Conservation (phyloP, 2,329 filamentous ascomycete species). For the Colletotrichum viniferum region DNA sequence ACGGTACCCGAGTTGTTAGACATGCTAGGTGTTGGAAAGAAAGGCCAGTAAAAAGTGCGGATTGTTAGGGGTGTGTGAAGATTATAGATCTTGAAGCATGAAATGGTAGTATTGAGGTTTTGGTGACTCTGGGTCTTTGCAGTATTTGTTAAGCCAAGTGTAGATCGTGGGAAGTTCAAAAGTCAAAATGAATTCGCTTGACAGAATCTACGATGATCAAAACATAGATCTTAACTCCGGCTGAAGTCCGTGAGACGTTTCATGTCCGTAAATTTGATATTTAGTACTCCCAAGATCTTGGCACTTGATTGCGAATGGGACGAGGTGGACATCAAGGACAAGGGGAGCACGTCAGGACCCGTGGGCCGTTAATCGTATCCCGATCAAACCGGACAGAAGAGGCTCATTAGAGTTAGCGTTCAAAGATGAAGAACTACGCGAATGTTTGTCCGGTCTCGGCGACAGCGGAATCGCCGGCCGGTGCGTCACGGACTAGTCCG, state of each 20-base stretch:
- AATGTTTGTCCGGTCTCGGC: background rate
- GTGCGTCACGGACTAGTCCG: background rate
- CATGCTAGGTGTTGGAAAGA: background rate
- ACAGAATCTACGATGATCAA: background rate
- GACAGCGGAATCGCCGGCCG: background rate
- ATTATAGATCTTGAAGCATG: background rate
- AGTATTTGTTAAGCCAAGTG: background rate
- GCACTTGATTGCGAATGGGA: background rate
- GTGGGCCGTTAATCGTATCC: rapidly evolving
- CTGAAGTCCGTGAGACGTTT: background rate
- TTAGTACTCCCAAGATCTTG: background rate
- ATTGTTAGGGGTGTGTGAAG: background rate
- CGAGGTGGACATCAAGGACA: background rate
- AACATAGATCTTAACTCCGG: background rate
- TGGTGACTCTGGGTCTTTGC: background rate
- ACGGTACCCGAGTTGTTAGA: background rate
- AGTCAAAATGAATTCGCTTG: background rate
- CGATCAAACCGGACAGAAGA: background rate
- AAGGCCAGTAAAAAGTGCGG: no score
- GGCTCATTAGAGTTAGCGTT: background rate
- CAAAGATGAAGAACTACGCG: background rate
- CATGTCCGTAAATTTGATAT: background rate
- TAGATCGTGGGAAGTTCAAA: background rate
- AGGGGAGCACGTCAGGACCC: background rate
- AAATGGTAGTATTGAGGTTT: background rate